These are phyloP conservation scores for Trichophyton benhamiae DNA, from an alignment of 2,329 filamentous ascomycete species.

Conservation along the genomic window DNA sequence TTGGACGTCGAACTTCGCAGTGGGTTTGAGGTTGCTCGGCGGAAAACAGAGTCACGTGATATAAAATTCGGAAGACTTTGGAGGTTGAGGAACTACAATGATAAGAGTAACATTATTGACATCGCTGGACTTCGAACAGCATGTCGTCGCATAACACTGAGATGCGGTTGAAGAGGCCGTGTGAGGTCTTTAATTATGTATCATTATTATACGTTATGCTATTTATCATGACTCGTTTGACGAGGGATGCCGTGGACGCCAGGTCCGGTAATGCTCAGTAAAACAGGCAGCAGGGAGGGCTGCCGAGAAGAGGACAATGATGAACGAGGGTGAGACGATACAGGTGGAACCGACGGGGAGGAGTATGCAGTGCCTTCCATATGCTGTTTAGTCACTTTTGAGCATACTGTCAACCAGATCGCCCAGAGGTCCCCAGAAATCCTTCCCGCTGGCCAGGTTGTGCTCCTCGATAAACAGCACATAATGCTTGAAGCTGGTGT, in stretches of 20 bases:
- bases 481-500: slow-evolving; percentile 99
- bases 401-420: slow-evolving; percentile 97
- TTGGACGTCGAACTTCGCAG: not conserved
- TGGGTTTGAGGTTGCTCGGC: not conserved
- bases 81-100: not conserved
- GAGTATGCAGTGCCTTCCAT: not conserved
- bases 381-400: slow-evolving; percentile 58
- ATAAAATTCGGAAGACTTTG: not conserved
- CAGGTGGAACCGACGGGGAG: not conserved
- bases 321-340: not conserved
- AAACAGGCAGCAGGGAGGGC: not conserved
- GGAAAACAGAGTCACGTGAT: not conserved
- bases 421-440: slow-evolving; percentile 92
- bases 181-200: not conserved
- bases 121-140: not conserved
- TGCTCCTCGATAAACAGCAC: slow-evolving; percentile 98
- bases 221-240: not conserved
- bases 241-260: not conserved
- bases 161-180: not conserved
- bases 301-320: not conserved
- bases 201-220: slow-evolving; percentile 2
- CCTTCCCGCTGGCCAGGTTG: slow-evolving; percentile 77
- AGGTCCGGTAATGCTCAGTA: slow-evolving; percentile 1
- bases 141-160: not conserved
- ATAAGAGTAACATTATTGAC: no score